Evolutionary conservation across 306 rosid species (phyloP), one percentile per base, ranked within the genome.

Genomic region (Gleditsia sinensis): DNA sequence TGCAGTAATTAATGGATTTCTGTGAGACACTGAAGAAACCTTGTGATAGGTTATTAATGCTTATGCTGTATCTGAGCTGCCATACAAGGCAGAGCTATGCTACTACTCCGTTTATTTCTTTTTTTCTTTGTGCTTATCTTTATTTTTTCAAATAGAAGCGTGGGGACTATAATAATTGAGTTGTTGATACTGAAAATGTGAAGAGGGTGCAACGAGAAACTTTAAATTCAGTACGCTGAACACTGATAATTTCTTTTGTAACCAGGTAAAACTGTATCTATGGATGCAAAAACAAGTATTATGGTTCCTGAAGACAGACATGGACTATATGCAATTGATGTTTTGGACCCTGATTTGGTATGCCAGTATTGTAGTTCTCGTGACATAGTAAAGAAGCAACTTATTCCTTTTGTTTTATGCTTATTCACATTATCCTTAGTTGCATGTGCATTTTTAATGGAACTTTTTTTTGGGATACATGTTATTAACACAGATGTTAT

Each of bases 321-420:
- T 69, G 97, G 99, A 58, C 96, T 94, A 42, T 33, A 80, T 76
- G 93, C 97, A 33, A 88, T 94, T 54, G 99, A 94, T 81, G 27
- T 79, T 64, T 79, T 94, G 90, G 99, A 94, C 76, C 99, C 97
- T 67, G 96, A 94, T 79, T 48, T 94, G 99, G 99, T 94, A 87
- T 17, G 88, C 67, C 19, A 59, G 46, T 61, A 9, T 32, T 30
- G 12, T 16, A n/a, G 40, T 55, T 66, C 9, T 23, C 12, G 9
- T 9, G 32, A 49, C 17, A 1, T 24, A 36, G 14, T 34, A 6
- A 16, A 30, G 10, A 14, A 28, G 23, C 59, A 3, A 20, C 11
- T 37, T 6, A 48, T 25, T 50, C 9, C 4, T 67, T 36, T 12
- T 63, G 34, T 43, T 58, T 10, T 13, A 1, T 7, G 4, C 27